phyloP scores from a whole-genome alignment of 495 filamentous ascomycete species.

The Penicillium psychrofluorescens region DNA sequence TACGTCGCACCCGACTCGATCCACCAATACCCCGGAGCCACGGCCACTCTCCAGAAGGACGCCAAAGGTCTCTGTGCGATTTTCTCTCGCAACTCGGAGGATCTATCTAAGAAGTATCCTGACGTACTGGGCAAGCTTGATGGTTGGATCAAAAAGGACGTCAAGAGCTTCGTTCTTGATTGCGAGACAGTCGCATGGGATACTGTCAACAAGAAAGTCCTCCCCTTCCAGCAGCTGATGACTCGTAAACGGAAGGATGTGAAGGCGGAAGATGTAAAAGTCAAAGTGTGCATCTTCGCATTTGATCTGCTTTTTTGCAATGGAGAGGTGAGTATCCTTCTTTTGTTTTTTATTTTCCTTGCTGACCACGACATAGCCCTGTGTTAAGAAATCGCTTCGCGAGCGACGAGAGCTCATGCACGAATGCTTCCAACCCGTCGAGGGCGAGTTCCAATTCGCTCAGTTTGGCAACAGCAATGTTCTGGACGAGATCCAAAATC shows the following conservation, averaged over 20 bases:
- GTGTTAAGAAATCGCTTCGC: constrained; percentile 79
- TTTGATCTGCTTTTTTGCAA: constrained; percentile 94
- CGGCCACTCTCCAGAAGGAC: constrained; percentile 40
- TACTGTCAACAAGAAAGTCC: constrained; percentile 78
- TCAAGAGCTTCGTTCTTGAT: constrained; percentile 91
- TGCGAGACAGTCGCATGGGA: constrained; percentile 99
- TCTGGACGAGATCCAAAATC: constrained; percentile 82
- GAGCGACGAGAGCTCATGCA: constrained; percentile 76
- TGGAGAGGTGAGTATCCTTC: constrained; percentile 55
- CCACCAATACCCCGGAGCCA: constrained; percentile 51
- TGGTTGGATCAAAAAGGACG: constrained; percentile 81
- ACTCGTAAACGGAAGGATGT: constrained; percentile 96
- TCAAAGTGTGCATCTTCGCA: constrained; percentile 96
- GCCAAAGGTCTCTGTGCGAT: constrained; percentile 69
- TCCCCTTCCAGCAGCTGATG: constrained; percentile 97
- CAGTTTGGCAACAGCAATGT: constrained; percentile 82
- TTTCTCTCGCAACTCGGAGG: constrained; percentile 95
- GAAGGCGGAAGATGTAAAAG: constrained; percentile 91
- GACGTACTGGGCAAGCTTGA: constrained; percentile 84
- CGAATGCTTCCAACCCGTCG: constrained; percentile 62
- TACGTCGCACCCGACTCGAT: constrained; percentile 80
- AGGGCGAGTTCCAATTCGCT: constrained; percentile 90
- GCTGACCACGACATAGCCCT: constrained; percentile 37
- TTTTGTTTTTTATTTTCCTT: not conserved
- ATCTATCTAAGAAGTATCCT: constrained; percentile 94